phyloP scores from a whole-genome alignment of 2,329 filamentous ascomycete genomes.

The Endoconidiophora laricicola region DNA sequence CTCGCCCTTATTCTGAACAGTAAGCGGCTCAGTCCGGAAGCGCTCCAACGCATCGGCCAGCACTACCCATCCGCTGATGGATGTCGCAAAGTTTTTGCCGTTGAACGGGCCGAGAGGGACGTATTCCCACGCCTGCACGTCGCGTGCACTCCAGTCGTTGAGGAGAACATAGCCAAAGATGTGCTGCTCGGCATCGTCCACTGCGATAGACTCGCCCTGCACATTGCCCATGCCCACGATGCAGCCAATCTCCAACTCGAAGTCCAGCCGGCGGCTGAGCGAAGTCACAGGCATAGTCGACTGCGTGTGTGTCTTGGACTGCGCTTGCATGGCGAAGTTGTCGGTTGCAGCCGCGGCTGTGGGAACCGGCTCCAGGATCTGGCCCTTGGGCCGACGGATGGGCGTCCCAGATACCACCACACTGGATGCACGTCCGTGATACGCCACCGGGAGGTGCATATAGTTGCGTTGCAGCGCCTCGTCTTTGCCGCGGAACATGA shows the following conservation, averaged over 20 bases:
- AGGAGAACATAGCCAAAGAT: constrained; percentile 52
- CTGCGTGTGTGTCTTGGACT: background rate
- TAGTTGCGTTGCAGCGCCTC: constrained; percentile 61
- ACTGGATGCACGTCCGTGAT: constrained; percentile 55
- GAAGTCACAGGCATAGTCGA: constrained; percentile 5
- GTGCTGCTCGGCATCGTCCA: constrained; percentile 44
- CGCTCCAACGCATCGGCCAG: constrained; percentile 32
- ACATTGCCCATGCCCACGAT: constrained; percentile 46
- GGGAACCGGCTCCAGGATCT: constrained; percentile 30
- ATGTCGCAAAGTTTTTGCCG: constrained; percentile 38
- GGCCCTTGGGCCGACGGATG: constrained; percentile 49
- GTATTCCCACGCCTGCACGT: constrained; percentile 41
- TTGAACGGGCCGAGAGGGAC: constrained; percentile 40
- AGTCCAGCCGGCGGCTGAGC: constrained; percentile 31
- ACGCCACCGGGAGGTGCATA: constrained; percentile 55
- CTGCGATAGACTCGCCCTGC: constrained; percentile 43
- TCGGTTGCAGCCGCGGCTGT: constrained; percentile 13
- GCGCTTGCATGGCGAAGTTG: background rate
- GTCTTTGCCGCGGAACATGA: constrained; percentile 49
- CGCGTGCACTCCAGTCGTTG: constrained; percentile 42
- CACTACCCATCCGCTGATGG: constrained; percentile 40
- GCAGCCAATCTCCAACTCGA: constrained; percentile 55
- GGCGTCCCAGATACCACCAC: constrained; percentile 54
- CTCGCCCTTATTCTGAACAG: constrained; percentile 13
- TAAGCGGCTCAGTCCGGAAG: constrained; percentile 13